Percentiles rank a stretch among this genome's conserved stretches.
These are phyloP conservation scores for Kazachstania martiniae DNA, from an alignment of 805 yeast species.

Conservation along the genomic window DNA sequence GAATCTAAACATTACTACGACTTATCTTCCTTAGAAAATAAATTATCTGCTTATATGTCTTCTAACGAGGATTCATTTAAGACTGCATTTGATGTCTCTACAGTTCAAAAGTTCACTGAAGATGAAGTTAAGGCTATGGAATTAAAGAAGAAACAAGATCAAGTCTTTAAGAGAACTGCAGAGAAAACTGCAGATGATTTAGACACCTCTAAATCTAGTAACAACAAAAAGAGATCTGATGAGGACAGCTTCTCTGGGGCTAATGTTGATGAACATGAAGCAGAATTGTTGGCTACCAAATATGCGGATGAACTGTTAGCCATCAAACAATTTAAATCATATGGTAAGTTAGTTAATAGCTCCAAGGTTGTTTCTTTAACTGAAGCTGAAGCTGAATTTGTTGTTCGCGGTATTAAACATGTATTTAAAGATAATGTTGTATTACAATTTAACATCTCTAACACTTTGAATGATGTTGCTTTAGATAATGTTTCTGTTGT, in stretches of 20 bases:
- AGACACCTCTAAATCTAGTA: conserved; percentile 13
- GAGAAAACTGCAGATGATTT: conserved; percentile 17
- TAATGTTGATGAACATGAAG: conserved; percentile 21
- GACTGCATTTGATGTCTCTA: conserved; percentile 59
- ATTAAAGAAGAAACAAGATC: conserved; percentile 39
- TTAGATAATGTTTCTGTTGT: conserved; percentile 68
- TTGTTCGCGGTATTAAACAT: conserved; percentile 76
- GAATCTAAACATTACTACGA: conserved; percentile 62
- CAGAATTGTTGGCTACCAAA: conserved; percentile 44
- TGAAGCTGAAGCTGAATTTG: conserved; percentile 88
- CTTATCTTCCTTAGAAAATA: conserved; percentile 65
- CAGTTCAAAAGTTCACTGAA: conserved; percentile 53
- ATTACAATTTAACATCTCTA: conserved; percentile 72
- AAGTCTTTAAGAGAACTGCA: conserved; percentile 13
- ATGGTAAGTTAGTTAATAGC: conserved; percentile 68
- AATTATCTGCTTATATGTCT: conserved; percentile 57
- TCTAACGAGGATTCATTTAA: conserved; percentile 29
- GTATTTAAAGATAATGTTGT: conserved; percentile 63
- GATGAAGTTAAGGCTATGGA: conserved; percentile 62
- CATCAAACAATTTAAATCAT: conserved; percentile 61
- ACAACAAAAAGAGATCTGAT: conserved; percentile 17
- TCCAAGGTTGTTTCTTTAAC: conserved; percentile 60
- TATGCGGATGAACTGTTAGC: conserved; percentile 58
- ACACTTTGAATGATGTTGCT: conserved; percentile 70
- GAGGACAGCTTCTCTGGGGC: conserved; percentile 19